Base-by-base conservation (phyloP, 2,329 filamentous ascomycete genomes). In the Pyrenophora seminiperda region DNA sequence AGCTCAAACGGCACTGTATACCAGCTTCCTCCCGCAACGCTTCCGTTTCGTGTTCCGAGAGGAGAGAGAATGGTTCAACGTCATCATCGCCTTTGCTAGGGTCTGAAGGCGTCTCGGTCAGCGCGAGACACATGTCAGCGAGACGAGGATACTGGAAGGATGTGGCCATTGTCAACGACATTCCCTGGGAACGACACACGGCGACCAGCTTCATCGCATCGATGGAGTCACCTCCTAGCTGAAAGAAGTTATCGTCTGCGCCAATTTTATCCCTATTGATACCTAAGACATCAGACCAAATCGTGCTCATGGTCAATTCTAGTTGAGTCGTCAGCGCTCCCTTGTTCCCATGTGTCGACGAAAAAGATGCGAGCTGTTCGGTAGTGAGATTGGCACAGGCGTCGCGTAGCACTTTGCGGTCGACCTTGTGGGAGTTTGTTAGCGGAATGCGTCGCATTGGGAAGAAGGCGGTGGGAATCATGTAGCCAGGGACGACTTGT, bases 191-290 rank as follows among this genome's bases (percentile, higher is more conserved):
- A 22, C 15, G 15, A n/a, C 15, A 19, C 20, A 19, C 32, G 37
- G 19, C 37, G n/a, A 33, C 42, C 33, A 45, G n/a, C 29, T 22
- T 30, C 32, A 77, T 76, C 0, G 74, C 75, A 5, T 58, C 42
- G 1, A 76, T 55, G 1, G 72, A 75, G 36, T 76, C 73, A n/a
- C 75, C 75, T 14, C 75, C 75, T 0, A 76, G 56, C 4, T 56
- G 57, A 43, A 76, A 71, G 58, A 77, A 76, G 39, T 63, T 71
- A 48, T 70, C 65, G 15, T 66, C 50, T 1, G 38, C 17, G 3
- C 18, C 34, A 22, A 38, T 38, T 4, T 9, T n/a, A n/a, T 38
- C 18, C 4, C 19, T 14, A 7, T 41, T 15, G 9, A 63, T 47
- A 4, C 50, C 41, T 0, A 65, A 49, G 19, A 58, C 27, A 17